phyloP scores from a whole-genome alignment of 768 basidiomycete genomes.

The Mycena leptocephala region DNA sequence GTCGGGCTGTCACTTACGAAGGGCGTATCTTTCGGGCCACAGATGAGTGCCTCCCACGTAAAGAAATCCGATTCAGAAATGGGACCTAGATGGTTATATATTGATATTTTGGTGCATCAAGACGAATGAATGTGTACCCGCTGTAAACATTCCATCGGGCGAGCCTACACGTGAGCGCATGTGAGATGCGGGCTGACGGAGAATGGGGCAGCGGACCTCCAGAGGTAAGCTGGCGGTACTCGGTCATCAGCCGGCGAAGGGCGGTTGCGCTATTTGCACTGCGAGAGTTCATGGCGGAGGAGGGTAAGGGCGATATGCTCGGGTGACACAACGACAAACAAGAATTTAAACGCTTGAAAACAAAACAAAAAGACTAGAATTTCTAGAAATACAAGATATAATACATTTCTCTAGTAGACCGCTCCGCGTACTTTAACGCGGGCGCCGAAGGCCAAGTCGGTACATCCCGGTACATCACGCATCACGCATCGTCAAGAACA shows the following conservation, averaged over 20 bases:
- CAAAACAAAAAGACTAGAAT: background rate
- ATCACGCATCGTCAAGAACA: constrained; percentile 85
- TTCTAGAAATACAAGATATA: constrained; percentile 12
- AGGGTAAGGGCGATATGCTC: background rate
- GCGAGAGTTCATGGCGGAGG: constrained; percentile 67
- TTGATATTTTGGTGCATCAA: constrained; percentile 4
- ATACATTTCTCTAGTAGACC: constrained; percentile 19
- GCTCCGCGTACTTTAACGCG: background rate
- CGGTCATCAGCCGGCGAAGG: constrained; percentile 91
- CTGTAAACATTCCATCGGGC: constrained; percentile 97
- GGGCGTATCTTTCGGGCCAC: constrained; percentile 94
- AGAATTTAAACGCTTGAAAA: background rate
- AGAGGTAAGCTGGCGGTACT: constrained; percentile 90
- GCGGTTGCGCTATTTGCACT: constrained; percentile 77
- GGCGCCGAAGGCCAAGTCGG: background rate
- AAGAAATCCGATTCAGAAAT: constrained; percentile 95
- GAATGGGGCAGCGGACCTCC: constrained; percentile 65
- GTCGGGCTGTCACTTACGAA: constrained; percentile 71
- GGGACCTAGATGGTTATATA: constrained; percentile 69
- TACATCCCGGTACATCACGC: background rate
- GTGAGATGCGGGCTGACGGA: background rate
- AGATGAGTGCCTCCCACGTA: constrained; percentile 96
- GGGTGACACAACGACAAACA: background rate
- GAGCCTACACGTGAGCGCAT: constrained; percentile 66
- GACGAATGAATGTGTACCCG: constrained; percentile 62